phyloP scores from a whole-genome alignment of 140 eudicot genomes.

The Cichorium intybus region DNA sequence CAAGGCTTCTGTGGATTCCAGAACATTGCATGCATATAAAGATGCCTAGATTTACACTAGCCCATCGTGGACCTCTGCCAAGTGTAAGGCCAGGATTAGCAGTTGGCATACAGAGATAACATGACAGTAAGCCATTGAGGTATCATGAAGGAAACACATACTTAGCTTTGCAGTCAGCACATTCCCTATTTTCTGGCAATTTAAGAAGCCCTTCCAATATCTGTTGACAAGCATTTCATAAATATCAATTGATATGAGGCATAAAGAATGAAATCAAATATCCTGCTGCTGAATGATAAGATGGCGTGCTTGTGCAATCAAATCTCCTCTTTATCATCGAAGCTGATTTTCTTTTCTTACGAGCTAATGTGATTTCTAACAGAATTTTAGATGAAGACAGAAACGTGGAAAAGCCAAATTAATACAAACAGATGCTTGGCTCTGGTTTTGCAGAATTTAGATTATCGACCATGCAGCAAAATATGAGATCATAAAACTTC shows the following conservation, averaged over 20 bases:
- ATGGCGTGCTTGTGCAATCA: not conserved
- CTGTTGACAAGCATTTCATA: conserved; percentile 31
- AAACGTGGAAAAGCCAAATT: not conserved
- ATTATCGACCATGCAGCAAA: conserved; percentile 9
- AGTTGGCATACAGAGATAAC: not conserved
- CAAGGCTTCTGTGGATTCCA: conserved; percentile 90
- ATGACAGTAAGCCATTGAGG: not conserved
- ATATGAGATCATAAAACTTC: not conserved
- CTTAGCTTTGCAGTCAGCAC: conserved; percentile 82
- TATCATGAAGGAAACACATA: conserved; percentile 27
- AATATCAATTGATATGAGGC: not conserved
- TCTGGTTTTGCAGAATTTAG: not conserved
- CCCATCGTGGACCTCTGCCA: conserved; percentile 94
- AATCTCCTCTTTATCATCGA: not conserved
- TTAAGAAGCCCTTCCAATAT: conserved; percentile 75
- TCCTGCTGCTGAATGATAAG: too few species aligned
- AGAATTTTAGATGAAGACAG: not conserved
- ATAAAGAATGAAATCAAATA: too few species aligned
- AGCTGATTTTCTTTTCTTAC: not conserved
- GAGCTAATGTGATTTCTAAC: not conserved
- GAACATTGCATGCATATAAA: conserved; percentile 94
- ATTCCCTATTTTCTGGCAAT: conserved; percentile 77
- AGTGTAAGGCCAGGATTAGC: conserved; percentile 6
- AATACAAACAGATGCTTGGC: not conserved
- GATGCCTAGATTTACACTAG: conserved; percentile 88